Base-by-base conservation (phyloP, 2,329 filamentous ascomycete species). In the Berkeleyomyces rouxiae region DNA sequence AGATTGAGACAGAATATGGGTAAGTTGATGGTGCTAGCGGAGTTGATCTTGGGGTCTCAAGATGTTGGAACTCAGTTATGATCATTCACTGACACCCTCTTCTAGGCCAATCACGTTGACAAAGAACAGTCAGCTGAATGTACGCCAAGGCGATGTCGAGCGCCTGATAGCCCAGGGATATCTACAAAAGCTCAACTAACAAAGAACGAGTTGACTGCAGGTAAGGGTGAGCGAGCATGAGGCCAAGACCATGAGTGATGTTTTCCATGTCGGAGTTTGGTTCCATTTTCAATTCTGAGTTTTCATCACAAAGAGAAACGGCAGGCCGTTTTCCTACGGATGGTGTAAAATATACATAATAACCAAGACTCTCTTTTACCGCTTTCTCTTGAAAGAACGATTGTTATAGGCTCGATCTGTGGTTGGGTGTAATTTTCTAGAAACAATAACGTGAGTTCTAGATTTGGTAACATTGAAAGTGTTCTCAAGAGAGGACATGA, bases 1-100 rank as follows among this genome's bases (percentile, higher is more conserved):
- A 99, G 77, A 96, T 99, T 67, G 92, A 99, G 76, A 99, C 93
- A 0, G 95, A 99, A 78, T 99, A 99, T 71, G 93, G 93, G 87
- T 95, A 79, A 73, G 85, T 77, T 7, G 31, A 43, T 37, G 36
- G 13, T 47, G 23, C 46, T 55, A 13, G 11, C 33, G 7, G 10
- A 3, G 33, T n/a, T 31, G 51, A 37, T 31, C 6, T 36, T 39
- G 7, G 6, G 4, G 3, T 36, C 13, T 3, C 23, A 37, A 10
- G n/a, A 39, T 4, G 3, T 13, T 37, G 43, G 13, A 7, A 5
- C 43, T n/a, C 11, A 7, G 13, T 4, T 16, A 0, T 37, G 13
- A 39, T 6, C 13, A n/a, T n/a, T 55, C 65, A 67, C 69, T 61
- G n/a, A 62, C 61, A 55, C 39, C 10, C 40, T 37, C 7, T 3